A percentile compares a stretch with the other conserved stretches of the same genome.
Evolutionary conservation across 2,329 filamentous ascomycete species (phyloP).

Genomic region (Colletotrichum paranaense): DNA sequence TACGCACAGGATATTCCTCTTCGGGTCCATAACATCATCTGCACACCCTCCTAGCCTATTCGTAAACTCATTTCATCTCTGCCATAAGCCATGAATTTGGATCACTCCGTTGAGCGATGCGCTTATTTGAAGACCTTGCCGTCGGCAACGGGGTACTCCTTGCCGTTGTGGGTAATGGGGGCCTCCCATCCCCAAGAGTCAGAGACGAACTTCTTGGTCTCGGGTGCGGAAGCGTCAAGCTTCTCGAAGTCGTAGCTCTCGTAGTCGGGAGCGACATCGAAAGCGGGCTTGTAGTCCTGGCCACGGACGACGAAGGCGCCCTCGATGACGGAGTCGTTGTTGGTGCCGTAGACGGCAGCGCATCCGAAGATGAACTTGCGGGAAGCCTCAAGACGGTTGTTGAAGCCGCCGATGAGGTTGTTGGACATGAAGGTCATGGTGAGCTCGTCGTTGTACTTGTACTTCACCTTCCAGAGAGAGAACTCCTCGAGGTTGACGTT

Average conservation of each 20-base stretch:
- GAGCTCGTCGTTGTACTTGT: constrained; percentile 99
- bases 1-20: constrained; percentile 34
- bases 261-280: constrained; percentile 96
- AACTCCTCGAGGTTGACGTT: constrained; percentile 94
- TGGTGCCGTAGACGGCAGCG: constrained; percentile 87
- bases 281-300: constrained; percentile 85
- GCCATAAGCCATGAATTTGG: constrained; percentile 47
- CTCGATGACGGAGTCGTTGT: constrained; percentile 90
- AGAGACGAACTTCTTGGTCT: constrained; percentile 88
- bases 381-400: constrained; percentile 94
- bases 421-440: constrained; percentile 98
- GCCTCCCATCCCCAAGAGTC: constrained; percentile 94
- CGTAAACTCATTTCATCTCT: constrained; percentile 43
- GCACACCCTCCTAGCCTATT: constrained; percentile 32
- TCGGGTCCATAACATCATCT: constrained; percentile 36
- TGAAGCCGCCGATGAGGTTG: constrained; percentile 99
- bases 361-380: constrained; percentile 98
- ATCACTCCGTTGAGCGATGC: constrained; percentile 35
- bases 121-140: constrained; percentile 99
- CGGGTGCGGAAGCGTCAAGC: constrained; percentile 88
- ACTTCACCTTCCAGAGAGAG: constrained; percentile 93
- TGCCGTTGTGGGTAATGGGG: constrained; percentile 81
- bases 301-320: constrained; percentile 97
- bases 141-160: constrained; percentile 88
- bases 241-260: constrained; percentile 98